Conservation (phyloP, 129 eudicot species). For the Logfia minima region DNA sequence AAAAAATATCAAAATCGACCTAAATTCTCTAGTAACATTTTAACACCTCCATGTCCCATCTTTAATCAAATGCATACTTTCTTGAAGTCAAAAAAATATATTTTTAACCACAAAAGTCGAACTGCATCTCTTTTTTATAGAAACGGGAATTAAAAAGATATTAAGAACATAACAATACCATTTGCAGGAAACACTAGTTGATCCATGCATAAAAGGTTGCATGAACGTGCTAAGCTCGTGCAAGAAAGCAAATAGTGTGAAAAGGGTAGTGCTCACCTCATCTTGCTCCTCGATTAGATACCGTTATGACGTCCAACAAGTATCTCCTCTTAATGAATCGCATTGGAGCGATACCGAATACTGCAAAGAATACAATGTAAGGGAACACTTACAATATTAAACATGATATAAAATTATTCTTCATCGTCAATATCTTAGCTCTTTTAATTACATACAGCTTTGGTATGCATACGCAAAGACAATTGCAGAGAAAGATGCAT, state of each 20-base stretch:
- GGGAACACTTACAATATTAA: neutral
- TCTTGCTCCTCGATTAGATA: conserved; percentile 84
- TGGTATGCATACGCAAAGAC: conserved; percentile 95
- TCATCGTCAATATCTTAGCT: conserved; percentile 1
- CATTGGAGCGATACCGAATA: conserved; percentile 88
- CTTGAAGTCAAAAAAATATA: no score
- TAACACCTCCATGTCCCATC: no score
- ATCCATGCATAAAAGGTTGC: conserved; percentile 88
- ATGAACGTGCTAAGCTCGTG: conserved; percentile 73
- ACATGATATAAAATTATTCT: neutral
- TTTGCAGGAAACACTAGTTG: conserved; percentile 72
- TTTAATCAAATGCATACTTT: no score
- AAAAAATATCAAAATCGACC: neutral
- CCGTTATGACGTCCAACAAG: conserved; percentile 59
- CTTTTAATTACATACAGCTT: conserved; percentile 46
- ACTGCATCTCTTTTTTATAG: neutral
- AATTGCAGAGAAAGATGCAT: conserved; percentile 81
- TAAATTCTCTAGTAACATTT: no score
- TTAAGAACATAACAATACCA: neutral
- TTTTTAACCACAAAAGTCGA: no score
- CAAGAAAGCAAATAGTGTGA: conserved; percentile 69
- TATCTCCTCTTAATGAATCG: conserved; percentile 76
- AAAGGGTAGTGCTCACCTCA: conserved; percentile 86
- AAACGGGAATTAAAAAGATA: neutral
- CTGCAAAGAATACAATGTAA: conserved; percentile 63